Evolutionary conservation across 768 basidiomycete genomes (phyloP), one percentile per base, ranked within the genome.

Genomic region (Porphyrellus cyaneotinctus): DNA sequence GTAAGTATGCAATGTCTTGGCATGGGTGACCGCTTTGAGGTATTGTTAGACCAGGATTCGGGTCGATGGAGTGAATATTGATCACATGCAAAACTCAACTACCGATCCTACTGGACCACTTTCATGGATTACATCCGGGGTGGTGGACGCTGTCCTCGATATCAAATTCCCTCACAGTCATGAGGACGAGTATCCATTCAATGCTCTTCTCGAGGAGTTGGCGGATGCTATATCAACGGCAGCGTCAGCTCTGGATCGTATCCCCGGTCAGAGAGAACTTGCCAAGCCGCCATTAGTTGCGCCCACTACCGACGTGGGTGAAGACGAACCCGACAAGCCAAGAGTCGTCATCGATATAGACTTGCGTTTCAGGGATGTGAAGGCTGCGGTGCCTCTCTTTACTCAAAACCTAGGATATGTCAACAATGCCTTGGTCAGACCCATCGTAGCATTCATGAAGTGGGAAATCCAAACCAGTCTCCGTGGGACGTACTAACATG

Each of bases 401-500:
- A 85, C 92, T 30, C 78, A 77, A 41, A 91, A 97, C 64, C 67
- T 99, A 52, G 90, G 90, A 39, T 91, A 95, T 63, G 87, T 91
- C 56, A 97, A 95, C 63, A 90, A 86, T 63, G 97, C 97, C 20
- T 74, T 98, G 23, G 87, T 97, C 43, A 70, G 97, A 61, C 95
- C 97, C 4, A 97, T 99, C 57, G 97, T 98, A 15, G 95, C 93
- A 1, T 99, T 99, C 66, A 95, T 97, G 85, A 97, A 97, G 94
- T 95, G 61, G 54, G 86, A 76, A 9, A 32, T 7, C 33, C 15
- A 32, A 10, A n/a, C 15, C 9, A 11, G 12, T 54, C 22, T 9
- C 37, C 26, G 38, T 44, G 49, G 28, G 7, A 51, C 37, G 35
- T 33, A 47, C 38, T 51, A 13, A 53, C 18, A 18, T 26, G 10